Base-by-base conservation (phyloP, 2,329 filamentous ascomycete genomes). In the Paraphoma chrysanthemicola region DNA sequence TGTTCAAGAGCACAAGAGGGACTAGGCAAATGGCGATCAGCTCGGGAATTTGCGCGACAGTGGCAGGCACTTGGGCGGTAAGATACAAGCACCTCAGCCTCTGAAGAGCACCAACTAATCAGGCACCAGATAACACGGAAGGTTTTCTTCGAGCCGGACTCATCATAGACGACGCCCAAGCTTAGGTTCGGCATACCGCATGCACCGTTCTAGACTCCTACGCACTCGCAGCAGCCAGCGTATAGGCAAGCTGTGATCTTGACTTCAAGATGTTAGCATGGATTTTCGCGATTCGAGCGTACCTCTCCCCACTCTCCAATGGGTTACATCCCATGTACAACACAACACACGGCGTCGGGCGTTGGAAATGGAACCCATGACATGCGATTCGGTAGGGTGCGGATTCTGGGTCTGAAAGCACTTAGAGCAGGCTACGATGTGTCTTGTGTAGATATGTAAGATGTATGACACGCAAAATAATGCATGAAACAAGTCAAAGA, bases 1-100 rank as follows among this genome's bases (percentile, higher is more conserved):
- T 99, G 12, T 99, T 99, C 82, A 98, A 97, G 85, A 96, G 93
- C 78, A 98, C 96, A 47, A 86, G 91, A 71, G 95, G 95, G 6
- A 62, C 95, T 59, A 86, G 91, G 78, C 93, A 93, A 33, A 98
- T 98, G 93, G 84, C 95, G 82, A 95, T 98, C 71, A 97, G 93
- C 36, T 91, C 93, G 62, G 92, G 89, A 68, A 89, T 99, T 65
- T 93, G 98, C 56, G 95, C 90, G 51, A 87, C 88, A 42, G 85
- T 95, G 61, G 96, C 95, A 53, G 93, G 91, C 63, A 85, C 82
- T 57, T 99, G 96, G 95, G 90, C 93, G 73, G 94, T 99, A 67
- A 54, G 71, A 65, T 46, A 23, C 23, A 23, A 23, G 23, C 2
- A 3, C 23, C 23, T 23, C 23, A 23, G 3, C 3, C 23, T 23